phyloP scores from a whole-genome alignment of 2,329 filamentous ascomycete species.

The Ophiocordyceps robertsii region DNA sequence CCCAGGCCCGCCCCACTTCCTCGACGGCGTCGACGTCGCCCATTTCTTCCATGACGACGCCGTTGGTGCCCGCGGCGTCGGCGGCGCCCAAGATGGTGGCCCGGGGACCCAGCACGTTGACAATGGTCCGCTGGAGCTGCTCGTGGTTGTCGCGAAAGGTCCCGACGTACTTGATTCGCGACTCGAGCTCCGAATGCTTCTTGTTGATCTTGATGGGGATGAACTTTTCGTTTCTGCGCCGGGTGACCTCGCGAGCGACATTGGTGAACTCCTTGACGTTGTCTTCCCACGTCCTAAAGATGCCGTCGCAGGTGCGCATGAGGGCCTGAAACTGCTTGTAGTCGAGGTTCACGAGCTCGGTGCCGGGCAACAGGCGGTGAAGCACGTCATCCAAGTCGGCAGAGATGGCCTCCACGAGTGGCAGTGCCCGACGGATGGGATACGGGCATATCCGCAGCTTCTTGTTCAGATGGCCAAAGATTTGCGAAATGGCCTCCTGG shows the following conservation, averaged over 20 bases:
- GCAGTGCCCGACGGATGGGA: slow-evolving; percentile 78
- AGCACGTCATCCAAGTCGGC: slow-evolving; percentile 79
- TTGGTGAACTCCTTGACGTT: slow-evolving; percentile 97
- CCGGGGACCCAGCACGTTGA: slow-evolving; percentile 84
- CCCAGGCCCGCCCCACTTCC: slow-evolving; percentile 90
- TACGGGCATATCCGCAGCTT: slow-evolving; percentile 95
- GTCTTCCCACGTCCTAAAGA: slow-evolving; percentile 91
- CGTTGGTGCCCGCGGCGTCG: slow-evolving; percentile 40
- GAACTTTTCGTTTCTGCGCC: slow-evolving; percentile 91
- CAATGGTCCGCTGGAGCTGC: slow-evolving; percentile 89
- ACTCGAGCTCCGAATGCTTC: slow-evolving; percentile 77
- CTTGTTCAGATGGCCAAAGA: slow-evolving; percentile 93
- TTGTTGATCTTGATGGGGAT: slow-evolving; percentile 94
- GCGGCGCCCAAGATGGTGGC: slow-evolving; percentile 39
- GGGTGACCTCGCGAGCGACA: slow-evolving; percentile 86
- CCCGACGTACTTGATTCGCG: slow-evolving; percentile 81
- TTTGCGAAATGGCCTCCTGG: slow-evolving; percentile 75
- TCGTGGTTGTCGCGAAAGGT: slow-evolving; percentile 97
- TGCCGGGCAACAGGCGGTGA: slow-evolving; percentile 73
- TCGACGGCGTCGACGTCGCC: slow-evolving; percentile 95
- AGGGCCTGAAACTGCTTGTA: slow-evolving; percentile 80
- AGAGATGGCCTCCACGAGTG: slow-evolving; percentile 94
- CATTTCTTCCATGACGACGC: slow-evolving; percentile 78
- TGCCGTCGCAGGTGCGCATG: slow-evolving; percentile 70
- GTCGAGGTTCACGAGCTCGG: slow-evolving; percentile 79